Evolutionary conservation across 2,329 filamentous ascomycete genomes (phyloP).

Genomic region (Macrophomina pseudophaseolina): DNA sequence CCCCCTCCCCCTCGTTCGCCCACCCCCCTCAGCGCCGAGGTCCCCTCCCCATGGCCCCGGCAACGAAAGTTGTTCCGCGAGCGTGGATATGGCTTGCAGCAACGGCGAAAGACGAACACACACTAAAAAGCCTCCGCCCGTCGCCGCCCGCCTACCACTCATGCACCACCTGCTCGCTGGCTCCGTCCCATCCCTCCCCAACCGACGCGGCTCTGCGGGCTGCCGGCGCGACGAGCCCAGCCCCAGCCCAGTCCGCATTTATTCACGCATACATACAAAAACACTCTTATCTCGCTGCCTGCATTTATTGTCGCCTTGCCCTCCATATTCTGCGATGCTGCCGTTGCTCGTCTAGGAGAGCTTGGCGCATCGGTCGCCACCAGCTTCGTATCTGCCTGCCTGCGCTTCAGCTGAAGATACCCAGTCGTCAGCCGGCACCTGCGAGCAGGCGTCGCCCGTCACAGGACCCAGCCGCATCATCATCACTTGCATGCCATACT

Average conservation of each 20-base stretch:
- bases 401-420: neutral
- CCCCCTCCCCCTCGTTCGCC: too few relatives aligned
- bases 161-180: too few relatives aligned
- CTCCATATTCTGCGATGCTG: too few relatives aligned
- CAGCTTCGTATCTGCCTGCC: neutral
- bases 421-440: too few relatives aligned
- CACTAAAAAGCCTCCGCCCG: too few relatives aligned
- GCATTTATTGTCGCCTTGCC: too few relatives aligned
- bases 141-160: too few relatives aligned
- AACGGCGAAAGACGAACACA: neutral
- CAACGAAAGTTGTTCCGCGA: neutral
- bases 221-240: slow-evolving; percentile 7
- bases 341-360: too few relatives aligned
- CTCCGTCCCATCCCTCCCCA: too few relatives aligned
- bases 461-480: neutral
- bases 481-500: neutral
- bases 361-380: too few relatives aligned
- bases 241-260: neutral
- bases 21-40: too few relatives aligned
- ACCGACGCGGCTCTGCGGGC: slow-evolving; percentile 20
- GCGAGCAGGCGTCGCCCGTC: neutral
- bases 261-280: neutral
- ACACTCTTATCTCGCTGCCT: too few relatives aligned
- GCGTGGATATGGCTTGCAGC: slow-evolving; percentile 23
- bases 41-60: slow-evolving; percentile 14